phyloP scores from a whole-genome alignment of 768 basidiomycete species.

The Galerina marginata region DNA sequence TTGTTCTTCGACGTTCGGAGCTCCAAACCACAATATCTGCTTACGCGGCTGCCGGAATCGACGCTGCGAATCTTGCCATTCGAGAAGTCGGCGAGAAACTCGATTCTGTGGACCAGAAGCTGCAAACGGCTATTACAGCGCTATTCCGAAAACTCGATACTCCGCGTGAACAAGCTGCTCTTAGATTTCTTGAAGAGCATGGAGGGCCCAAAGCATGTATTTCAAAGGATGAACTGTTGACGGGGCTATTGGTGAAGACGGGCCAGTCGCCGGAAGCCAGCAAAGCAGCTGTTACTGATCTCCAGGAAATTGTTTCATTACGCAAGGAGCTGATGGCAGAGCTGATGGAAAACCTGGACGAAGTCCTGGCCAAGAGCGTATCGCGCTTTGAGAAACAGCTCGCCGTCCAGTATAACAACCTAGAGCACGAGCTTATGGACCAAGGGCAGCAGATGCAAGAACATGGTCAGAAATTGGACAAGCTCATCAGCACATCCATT shows the following conservation, averaged over 20 bases:
- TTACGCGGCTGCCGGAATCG: constrained; percentile 36
- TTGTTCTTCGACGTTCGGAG: constrained; percentile 34
- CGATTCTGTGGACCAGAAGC: constrained; percentile 25
- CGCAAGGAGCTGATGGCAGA: neutral
- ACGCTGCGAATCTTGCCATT: constrained; percentile 32
- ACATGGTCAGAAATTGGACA: constrained; percentile 11
- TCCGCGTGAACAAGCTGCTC: constrained; percentile 38
- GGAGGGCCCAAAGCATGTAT: constrained; percentile 39
- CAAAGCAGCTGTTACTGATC: neutral
- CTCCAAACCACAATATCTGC: constrained; percentile 36
- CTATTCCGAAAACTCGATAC: constrained; percentile 40
- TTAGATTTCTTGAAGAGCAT: constrained; percentile 35
- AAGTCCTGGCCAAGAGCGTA: constrained; percentile 4
- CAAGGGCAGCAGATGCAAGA: constrained; percentile 5
- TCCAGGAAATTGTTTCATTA: neutral
- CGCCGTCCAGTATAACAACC: constrained; percentile 15
- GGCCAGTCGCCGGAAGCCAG: constrained; percentile 13
- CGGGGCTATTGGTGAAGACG: constrained; percentile 26
- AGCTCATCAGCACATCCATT: constrained; percentile 11
- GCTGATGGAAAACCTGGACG: constrained; percentile 11
- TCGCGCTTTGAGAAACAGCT: constrained; percentile 16
- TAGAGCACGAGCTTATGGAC: constrained; percentile 8
- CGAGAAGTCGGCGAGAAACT: constrained; percentile 23
- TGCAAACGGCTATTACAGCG: constrained; percentile 23
- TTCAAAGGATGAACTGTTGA: constrained; percentile 34